Evolutionary conservation across 2,329 filamentous ascomycete species (phyloP), one percentile per base, ranked within the genome.

Genomic region (Rhinocladiella mackenziei): DNA sequence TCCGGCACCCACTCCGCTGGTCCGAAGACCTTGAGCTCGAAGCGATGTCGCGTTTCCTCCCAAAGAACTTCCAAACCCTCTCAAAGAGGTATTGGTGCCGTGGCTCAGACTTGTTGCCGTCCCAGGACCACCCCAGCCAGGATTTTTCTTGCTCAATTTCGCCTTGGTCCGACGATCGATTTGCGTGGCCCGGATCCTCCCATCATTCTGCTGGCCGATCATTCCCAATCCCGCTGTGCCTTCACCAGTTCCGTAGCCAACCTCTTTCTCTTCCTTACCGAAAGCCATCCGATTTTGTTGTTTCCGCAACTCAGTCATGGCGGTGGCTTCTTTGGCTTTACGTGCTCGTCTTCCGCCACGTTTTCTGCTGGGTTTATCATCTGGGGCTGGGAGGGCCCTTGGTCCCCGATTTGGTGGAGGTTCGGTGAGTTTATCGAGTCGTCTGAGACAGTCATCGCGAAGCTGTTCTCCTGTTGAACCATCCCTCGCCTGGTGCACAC

Each of bases 281-380:
- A 98, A 98, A 0, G 83, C 88, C 78, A 98, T 84, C 41, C 92
- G 80, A 69, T 98, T 98, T 67, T 97, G 92, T 3, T 89, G 89
- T 65, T 97, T 96, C 54, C 89, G 83, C 20, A 98, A 73, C 43
- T 98, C 92, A 0, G 92, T 98, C 88, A 96, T 94, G 48, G 92
- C 91, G 5, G 87, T 87, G 3, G 91, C 89, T 66, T 95, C 92
- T 75, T 98, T 98, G 48, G 91, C 91, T 66, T 95, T 95, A 45
- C 92, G 76, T 9, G 89, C 92, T 54, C 89, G 77, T 43, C 91
- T 76, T 39, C 92, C 92, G 65, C 92, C 92, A 54, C 92, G 85
- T 65, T 98, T 98, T 23, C 89, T 77, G 1, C 86, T 82, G 1
- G 89, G 92, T 65, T 97, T 98, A 66, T 98, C 92, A 61, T 97